Evolutionary conservation across 768 basidiomycete species (phyloP).

Genomic region (Pholiota molesta): DNA sequence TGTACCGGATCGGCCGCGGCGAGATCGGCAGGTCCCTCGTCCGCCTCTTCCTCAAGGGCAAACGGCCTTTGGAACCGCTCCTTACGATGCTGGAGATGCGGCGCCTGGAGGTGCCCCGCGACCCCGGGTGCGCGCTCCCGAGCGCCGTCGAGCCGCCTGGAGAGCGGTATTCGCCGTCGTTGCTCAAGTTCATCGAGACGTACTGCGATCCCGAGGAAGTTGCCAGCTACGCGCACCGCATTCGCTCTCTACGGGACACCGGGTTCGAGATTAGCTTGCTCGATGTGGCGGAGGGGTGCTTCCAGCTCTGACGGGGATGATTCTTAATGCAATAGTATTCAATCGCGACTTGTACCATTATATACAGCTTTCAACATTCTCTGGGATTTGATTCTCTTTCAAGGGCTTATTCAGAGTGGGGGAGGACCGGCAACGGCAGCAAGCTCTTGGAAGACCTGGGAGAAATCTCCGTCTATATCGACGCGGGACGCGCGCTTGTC

Average conservation of each 20-base stretch:
- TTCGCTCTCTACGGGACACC: not conserved
- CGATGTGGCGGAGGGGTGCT: conserved; percentile 1
- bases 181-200: conserved; percentile 14
- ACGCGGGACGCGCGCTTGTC: conserved; percentile 17
- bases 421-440: conserved; percentile 17
- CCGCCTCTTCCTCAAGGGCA: conserved; percentile 15
- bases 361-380: no score
- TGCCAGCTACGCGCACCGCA: not conserved
- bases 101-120: not conserved
- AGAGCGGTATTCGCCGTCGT: not conserved
- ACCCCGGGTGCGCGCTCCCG: no score
- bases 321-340: not conserved
- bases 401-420: conserved; percentile 1
- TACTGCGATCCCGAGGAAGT: conserved; percentile 7
- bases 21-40: conserved; percentile 12
- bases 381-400: no score
- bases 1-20: conserved; percentile 7
- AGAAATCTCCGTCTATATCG: conserved; percentile 21
- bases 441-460: conserved; percentile 16
- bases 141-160: not conserved
- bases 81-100: conserved; percentile 16
- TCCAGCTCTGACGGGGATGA: conserved; percentile 4
- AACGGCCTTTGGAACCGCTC: conserved; percentile 11
- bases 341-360: no score
- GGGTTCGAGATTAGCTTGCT: conserved; percentile 16